Evolutionary conservation across 352 stramenopile species (phyloP), one percentile per base, ranked within the genome.

Genomic region (Globisporangium nodosum): DNA sequence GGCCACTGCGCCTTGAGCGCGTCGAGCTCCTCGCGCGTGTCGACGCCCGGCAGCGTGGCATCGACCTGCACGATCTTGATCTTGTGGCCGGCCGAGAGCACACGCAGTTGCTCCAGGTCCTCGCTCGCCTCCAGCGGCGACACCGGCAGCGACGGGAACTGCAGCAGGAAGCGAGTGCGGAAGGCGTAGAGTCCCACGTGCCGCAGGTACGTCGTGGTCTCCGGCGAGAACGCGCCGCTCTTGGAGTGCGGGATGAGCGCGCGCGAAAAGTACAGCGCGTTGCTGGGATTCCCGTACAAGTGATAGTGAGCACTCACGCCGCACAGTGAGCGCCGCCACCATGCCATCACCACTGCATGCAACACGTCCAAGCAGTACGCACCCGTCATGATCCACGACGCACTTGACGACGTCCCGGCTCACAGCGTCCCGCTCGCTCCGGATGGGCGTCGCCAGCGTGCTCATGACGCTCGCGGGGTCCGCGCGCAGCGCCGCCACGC

Each of bases 121-220:
- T 95, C 84, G 45, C 60, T 68, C 13, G 74, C 58, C 60, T 93
- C 81, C 3, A 92, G 68, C 6, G 65, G 37, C 18, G 75, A 90
- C 20, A 53, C 50, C 33, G 72, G 70, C 54, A 95, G 71, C 12
- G 65, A 74, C 40, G 78, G 78, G 61, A 89, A 93, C 39, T 83
- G 61, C 11, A 89, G 61, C 39, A 93, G 57, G 42, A 93, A 95
- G 13, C 85, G 67, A 45, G 64, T 80, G 24, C 77, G 74, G 58
- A 94, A 95, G 13, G 80, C 85, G 70, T 95, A 95, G 57, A 95
- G 67, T 0, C 83, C 81, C 9, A 93, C 82, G 47, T 95, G 85
- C 11, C 85, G 78, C 45, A 92, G 59, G 65, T 88, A 92, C 21
- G 61, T 58, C 6, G 71, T 72, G 35, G 65, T 73, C 18, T 75